Conservation (phyloP, 2,329 filamentous ascomycete species). For the Colletotrichum lindemuthianum region DNA sequence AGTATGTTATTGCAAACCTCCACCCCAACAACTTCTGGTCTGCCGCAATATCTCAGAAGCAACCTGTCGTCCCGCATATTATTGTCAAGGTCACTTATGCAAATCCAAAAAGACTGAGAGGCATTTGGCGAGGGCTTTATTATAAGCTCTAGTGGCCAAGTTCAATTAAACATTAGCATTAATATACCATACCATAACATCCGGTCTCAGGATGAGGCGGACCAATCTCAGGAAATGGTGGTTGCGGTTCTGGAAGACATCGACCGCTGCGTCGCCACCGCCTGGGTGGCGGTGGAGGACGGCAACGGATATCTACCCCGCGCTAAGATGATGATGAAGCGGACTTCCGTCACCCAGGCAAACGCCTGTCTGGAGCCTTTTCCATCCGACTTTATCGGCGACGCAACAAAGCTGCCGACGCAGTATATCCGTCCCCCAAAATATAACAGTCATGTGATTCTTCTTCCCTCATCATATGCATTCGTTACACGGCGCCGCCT, state of each 20-base stretch:
- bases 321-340: background rate
- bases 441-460: constrained; percentile 2
- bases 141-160: background rate
- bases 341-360: background rate
- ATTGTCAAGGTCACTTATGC: background rate
- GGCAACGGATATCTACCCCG: background rate
- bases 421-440: constrained; percentile 8
- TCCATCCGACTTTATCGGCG: constrained; percentile 1
- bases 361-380: constrained; percentile 1
- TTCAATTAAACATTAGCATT: background rate
- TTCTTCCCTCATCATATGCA: too few relatives aligned
- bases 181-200: background rate
- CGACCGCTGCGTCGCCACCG: background rate
- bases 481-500: constrained; percentile 4
- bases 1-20: background rate
- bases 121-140: constrained; percentile 1
- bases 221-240: background rate
- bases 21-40: background rate
- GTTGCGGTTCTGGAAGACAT: constrained; percentile 1
- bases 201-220: background rate
- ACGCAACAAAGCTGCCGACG: background rate
- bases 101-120: background rate
- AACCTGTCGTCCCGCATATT: background rate
- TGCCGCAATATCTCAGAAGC: background rate
- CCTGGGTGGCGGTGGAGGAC: constrained; percentile 2